Percentiles rank a stretch among this genome's conserved stretches.
phyloP scores from a whole-genome alignment of 495 filamentous ascomycete genomes.

The Parachaetomium inaequale region DNA sequence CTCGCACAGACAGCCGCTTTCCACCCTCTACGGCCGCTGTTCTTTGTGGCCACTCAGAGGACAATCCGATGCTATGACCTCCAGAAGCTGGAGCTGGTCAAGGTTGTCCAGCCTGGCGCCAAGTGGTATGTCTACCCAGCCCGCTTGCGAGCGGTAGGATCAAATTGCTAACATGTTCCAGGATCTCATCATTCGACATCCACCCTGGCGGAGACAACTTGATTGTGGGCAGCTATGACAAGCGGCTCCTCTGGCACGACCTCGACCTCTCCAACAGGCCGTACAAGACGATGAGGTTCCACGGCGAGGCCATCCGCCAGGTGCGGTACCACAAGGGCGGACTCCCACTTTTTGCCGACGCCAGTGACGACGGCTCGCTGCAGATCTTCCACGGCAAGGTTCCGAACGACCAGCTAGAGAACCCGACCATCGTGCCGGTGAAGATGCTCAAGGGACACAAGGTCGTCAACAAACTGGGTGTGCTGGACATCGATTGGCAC shows the following conservation, averaged over 20 bases:
- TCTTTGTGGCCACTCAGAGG: slow-evolving; percentile 94
- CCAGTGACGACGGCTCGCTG: slow-evolving; percentile 86
- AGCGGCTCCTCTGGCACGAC: slow-evolving; percentile 93
- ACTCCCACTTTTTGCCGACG: slow-evolving; percentile 86
- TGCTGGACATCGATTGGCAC: slow-evolving; percentile 95
- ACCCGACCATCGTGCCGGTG: slow-evolving; percentile 90
- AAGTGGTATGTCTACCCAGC: slow-evolving; percentile 40
- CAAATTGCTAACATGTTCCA: slow-evolving; percentile 34
- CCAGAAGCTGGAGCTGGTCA: slow-evolving; percentile 79
- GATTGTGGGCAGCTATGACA: slow-evolving; percentile 90
- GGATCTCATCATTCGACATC: slow-evolving; percentile 91
- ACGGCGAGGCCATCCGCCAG: slow-evolving; percentile 80
- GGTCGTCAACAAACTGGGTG: slow-evolving; percentile 74
- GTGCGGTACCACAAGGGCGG: slow-evolving; percentile 82
- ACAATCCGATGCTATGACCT: slow-evolving; percentile 91
- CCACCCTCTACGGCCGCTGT: slow-evolving; percentile 86
- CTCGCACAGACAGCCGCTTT: slow-evolving; percentile 87
- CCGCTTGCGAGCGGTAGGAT: neutral
- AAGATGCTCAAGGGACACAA: slow-evolving; percentile 91
- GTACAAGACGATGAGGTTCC: slow-evolving; percentile 94
- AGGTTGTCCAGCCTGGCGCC: slow-evolving; percentile 86
- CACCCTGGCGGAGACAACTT: slow-evolving; percentile 92
- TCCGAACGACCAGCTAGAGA: slow-evolving; percentile 88
- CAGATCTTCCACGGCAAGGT: slow-evolving; percentile 98
- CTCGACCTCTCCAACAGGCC: slow-evolving; percentile 84